Percentiles rank a stretch among this genome's conserved stretches.
Evolutionary conservation across 2,329 filamentous ascomycete genomes (phyloP).

Genomic region (Colletotrichum tabaci): DNA sequence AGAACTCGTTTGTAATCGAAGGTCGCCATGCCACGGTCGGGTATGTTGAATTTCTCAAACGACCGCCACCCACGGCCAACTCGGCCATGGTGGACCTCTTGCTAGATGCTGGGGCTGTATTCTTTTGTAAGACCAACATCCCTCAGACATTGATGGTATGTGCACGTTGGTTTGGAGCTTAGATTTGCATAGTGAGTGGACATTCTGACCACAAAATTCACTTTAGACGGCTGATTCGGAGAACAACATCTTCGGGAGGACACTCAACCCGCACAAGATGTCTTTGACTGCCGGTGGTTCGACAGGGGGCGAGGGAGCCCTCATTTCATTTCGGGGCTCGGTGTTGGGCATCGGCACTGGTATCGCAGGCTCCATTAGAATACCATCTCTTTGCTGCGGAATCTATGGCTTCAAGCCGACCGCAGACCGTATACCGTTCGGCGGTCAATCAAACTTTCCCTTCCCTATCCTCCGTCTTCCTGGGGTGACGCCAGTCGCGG

Average conservation of each 20-base stretch:
- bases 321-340: constrained; percentile 58
- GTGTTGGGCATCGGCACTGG: constrained; percentile 59
- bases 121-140: constrained; percentile 81
- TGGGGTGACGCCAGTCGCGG: constrained; percentile 56
- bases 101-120: constrained; percentile 72
- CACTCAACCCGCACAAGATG: constrained; percentile 75
- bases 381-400: constrained; percentile 61
- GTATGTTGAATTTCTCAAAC: constrained; percentile 67
- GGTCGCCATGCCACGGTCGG: constrained; percentile 68
- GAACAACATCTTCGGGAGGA: constrained; percentile 60
- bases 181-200: too few species aligned
- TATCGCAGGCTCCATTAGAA: constrained; percentile 60
- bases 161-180: not conserved
- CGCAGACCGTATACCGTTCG: constrained; percentile 48
- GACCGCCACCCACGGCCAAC: constrained; percentile 66
- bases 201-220: not conserved
- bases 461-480: constrained; percentile 38
- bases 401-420: constrained; percentile 61
- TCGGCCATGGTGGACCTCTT: constrained; percentile 72
- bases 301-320: constrained; percentile 69
- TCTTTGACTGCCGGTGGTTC: constrained; percentile 74
- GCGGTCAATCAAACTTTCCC: constrained; percentile 20
- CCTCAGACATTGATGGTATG: constrained; percentile 68
- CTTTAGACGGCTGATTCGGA: constrained; percentile 73
- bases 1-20: constrained; percentile 73